Evolutionary conservation across 129 eudicot species (phyloP).

Genomic region (Tagetes patula): DNA sequence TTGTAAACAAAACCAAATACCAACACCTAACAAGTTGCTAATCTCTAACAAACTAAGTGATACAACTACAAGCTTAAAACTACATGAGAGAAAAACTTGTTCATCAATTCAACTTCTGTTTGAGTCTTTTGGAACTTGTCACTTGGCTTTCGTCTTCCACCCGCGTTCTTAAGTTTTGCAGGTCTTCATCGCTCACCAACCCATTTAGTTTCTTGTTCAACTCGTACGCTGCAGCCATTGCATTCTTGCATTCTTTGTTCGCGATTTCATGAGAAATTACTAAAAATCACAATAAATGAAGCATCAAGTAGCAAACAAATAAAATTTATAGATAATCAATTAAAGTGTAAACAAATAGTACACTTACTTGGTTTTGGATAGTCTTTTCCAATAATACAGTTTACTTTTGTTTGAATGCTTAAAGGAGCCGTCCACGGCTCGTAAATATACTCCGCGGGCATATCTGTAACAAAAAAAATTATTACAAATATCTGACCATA

Average conservation of each 20-base stretch:
- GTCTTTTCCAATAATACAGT: constrained; percentile 88
- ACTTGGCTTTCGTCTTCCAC: constrained; percentile 50
- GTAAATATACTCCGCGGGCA: constrained; percentile 87
- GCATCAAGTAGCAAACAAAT: neutral
- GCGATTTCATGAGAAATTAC: constrained; percentile 75
- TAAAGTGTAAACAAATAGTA: neutral
- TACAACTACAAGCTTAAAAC: neutral
- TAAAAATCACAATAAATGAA: constrained; percentile 19
- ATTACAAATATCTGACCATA: no score
- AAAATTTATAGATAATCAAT: neutral
- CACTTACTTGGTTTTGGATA: constrained; percentile 78
- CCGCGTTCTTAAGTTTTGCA: constrained; percentile 51
- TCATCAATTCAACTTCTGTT: constrained; percentile 45
- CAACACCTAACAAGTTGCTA: neutral
- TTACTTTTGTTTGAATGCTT: constrained; percentile 71
- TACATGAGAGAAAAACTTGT: neutral
- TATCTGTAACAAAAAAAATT: constrained; percentile 41
- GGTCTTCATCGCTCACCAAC: constrained; percentile 53
- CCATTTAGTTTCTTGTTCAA: constrained; percentile 64
- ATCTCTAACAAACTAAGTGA: constrained; percentile 2
- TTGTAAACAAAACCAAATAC: neutral
- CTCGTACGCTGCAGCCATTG: constrained; percentile 69
- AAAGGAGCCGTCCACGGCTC: constrained; percentile 92
- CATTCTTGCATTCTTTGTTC: constrained; percentile 74
- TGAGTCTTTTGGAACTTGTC: constrained; percentile 50